A percentile compares a stretch with the other conserved stretches of the same genome.
These are phyloP conservation scores for Aspergillus pseudonomiae DNA, from an alignment of 2,329 filamentous ascomycete genomes.

Conservation along the genomic window DNA sequence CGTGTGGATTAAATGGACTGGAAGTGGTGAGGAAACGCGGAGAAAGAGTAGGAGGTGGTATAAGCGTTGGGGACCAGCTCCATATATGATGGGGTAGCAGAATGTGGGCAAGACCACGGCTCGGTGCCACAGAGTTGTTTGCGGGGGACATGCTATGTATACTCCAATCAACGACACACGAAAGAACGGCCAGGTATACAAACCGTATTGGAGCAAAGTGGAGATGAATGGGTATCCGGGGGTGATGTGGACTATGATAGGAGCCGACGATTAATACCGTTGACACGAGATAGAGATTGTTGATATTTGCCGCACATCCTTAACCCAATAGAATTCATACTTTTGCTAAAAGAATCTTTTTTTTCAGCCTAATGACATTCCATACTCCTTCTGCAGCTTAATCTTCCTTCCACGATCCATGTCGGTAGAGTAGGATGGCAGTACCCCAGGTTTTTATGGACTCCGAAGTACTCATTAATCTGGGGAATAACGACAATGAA, in stretches of 20 bases:
- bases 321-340: background rate
- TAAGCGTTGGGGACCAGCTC: background rate
- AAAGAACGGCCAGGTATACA: background rate
- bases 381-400: background rate
- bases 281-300: background rate
- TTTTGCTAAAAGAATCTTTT: background rate
- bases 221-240: background rate
- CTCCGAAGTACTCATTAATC: background rate
- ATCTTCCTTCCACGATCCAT: background rate
- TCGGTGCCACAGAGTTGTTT: background rate
- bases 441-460: background rate
- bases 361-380: fast-evolving
- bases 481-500: background rate
- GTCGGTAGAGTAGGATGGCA: background rate
- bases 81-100: background rate
- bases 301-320: background rate
- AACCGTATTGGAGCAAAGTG: background rate
- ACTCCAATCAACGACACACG: background rate
- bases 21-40: background rate
- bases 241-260: background rate
- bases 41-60: background rate
- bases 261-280: background rate
- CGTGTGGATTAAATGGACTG: fast-evolving
- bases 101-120: background rate
- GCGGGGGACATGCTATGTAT: background rate